Base-by-base conservation (phyloP, 441 rosid species). In the Adansonia madagascariensis region DNA sequence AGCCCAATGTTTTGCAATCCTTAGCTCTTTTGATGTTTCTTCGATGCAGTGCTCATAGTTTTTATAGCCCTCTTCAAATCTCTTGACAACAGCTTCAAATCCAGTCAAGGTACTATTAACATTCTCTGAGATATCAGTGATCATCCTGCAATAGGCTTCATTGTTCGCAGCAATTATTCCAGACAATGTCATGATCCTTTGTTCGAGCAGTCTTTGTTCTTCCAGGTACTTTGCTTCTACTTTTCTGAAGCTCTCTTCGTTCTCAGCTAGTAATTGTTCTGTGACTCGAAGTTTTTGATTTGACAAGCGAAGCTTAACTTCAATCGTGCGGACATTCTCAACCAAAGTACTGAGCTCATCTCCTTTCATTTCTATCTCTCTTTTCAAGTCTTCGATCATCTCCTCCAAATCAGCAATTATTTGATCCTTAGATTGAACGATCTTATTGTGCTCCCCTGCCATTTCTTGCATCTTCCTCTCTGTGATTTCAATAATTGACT, bases 231-330 rank as follows among this genome's bases (percentile, higher is more conserved):
- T 86, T 53, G 86, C 89, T 87, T 92, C 97, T 10, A 89, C 86
- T 67, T 81, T 86, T 84, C 83, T 86, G 76, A 84, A 81, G 75
- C 79, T 80, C 71, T 89, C 96, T 85, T 96, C 99, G 68, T 82
- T 92, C 89, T 94, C 98, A 0, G 85, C 73, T 11, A 96, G 86
- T 62, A 89, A 82, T 74, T 96, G 99, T 44, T 96, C 97, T 0
- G 98, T 91, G 80, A 97, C 85, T 60, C 98, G 90, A 47, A 93
- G 97, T 82, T 97, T 94, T 91, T 97, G 99, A 90, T 91, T 97
- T 7, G 99, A 94, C 71, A 97, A 77, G 31, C 97, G 91, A 50
- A 94, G 98, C 84, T 88, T 90, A 6, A 96, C 95, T 84, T 94
- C 99, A 8, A 92, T 87, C 12, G 77, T 82, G 50, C 87, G 85